These are phyloP conservation scores for Aspergillus cristatus DNA, from an alignment of 495 filamentous ascomycete species.

Conservation along the genomic window DNA sequence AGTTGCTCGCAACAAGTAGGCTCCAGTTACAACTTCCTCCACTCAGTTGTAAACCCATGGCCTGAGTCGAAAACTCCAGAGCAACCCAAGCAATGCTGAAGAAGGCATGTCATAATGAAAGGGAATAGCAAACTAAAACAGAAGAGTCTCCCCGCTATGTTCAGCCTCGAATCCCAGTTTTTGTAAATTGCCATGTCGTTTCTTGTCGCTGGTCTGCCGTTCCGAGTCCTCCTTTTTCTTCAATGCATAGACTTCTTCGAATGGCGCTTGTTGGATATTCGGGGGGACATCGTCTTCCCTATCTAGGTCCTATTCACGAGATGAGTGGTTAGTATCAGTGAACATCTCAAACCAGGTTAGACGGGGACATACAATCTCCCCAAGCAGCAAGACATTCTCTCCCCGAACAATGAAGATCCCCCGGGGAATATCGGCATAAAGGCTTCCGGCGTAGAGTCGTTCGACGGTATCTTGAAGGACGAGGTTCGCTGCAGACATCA, in stretches of 20 bases:
- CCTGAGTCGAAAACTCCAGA: no score
- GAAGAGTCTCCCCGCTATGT: slow-evolving; percentile 62
- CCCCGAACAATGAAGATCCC: slow-evolving; percentile 86
- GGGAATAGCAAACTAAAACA: slow-evolving; percentile 39
- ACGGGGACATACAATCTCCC: slow-evolving; percentile 61
- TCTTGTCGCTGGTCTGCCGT: slow-evolving; percentile 64
- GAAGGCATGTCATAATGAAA: not conserved
- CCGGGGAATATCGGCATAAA: slow-evolving; percentile 72
- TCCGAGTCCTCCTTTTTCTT: slow-evolving; percentile 59
- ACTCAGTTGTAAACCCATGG: no score
- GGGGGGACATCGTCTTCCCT: slow-evolving; percentile 81
- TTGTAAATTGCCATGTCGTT: slow-evolving; percentile 55
- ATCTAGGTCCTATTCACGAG: slow-evolving; percentile 66
- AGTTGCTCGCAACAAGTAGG: no score
- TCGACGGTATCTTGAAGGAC: slow-evolving; percentile 89
- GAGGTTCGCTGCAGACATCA: slow-evolving; percentile 61
- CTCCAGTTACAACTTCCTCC: no score
- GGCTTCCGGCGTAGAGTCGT: slow-evolving; percentile 60
- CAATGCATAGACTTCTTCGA: slow-evolving; percentile 60
- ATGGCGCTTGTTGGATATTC: slow-evolving; percentile 55
- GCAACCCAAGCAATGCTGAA: not conserved
- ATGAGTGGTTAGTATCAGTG: slow-evolving; percentile 2
- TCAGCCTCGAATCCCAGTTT: slow-evolving; percentile 83
- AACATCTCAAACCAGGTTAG: slow-evolving; percentile 1
- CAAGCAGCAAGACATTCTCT: slow-evolving; percentile 85